Evolutionary conservation across 805 yeast genomes (phyloP).

Genomic region (Hanseniaspora taiwanica): DNA sequence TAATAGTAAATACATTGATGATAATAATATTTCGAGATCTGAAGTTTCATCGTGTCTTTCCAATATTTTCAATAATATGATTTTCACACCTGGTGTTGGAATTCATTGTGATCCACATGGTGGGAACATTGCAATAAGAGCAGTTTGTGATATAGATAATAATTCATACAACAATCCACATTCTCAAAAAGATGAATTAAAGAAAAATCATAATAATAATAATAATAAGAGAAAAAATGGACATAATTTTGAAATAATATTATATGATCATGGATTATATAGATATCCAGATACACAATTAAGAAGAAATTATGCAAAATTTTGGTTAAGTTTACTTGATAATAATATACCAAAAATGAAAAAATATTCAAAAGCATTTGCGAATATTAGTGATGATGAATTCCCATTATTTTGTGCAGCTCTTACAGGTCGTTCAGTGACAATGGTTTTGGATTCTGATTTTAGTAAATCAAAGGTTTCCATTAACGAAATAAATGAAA

Average conservation of each 20-base stretch:
- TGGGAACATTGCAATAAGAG: constrained; percentile 81
- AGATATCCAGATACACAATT: constrained; percentile 66
- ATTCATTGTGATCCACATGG: constrained; percentile 98
- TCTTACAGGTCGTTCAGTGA: constrained; percentile 84
- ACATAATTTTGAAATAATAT: constrained; percentile 79
- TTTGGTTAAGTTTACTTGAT: constrained; percentile 84
- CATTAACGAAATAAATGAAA: constrained; percentile 48
- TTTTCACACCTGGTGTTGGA: constrained; percentile 82
- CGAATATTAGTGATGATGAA: constrained; percentile 63
- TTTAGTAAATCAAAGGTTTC: constrained; percentile 31
- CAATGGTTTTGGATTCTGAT: constrained; percentile 56
- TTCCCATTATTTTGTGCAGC: constrained; percentile 85
- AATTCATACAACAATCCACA: constrained; percentile 18
- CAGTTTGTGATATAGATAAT: constrained; percentile 18
- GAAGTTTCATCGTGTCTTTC: constrained; percentile 78
- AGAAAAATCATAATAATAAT: neutral
- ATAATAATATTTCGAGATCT: constrained; percentile 52
- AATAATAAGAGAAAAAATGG: neutral
- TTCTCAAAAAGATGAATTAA: too few species aligned
- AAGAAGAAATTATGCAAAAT: constrained; percentile 74
- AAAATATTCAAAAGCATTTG: constrained; percentile 61
- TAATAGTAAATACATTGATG: constrained; percentile 49
- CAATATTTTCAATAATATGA: constrained; percentile 88
- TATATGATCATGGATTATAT: constrained; percentile 92
- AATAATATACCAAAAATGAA: constrained; percentile 54